Evolutionary conservation across 2,329 filamentous ascomycete species (phyloP).

Genomic region (Cladorrhinum sp.): DNA sequence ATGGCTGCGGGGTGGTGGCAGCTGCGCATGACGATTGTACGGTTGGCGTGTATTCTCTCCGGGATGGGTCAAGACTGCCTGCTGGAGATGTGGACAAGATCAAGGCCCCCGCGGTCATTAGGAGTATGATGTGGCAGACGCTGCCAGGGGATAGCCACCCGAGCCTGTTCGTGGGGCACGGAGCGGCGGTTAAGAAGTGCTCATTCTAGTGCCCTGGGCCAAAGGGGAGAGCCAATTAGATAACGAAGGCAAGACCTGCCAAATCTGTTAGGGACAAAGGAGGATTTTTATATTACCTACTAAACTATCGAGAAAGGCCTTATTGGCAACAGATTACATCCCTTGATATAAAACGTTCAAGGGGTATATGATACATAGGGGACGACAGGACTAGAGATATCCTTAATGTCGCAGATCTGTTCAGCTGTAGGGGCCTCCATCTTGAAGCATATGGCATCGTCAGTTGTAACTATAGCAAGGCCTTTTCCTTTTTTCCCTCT

Average conservation of each 20-base stretch:
- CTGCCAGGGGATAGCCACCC: constrained; percentile 44
- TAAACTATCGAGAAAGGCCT: too few species aligned
- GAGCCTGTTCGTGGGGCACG: constrained; percentile 47
- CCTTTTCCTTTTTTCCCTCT: too few species aligned
- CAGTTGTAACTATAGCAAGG: too few species aligned
- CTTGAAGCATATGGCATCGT: too few species aligned
- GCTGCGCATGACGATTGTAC: constrained; percentile 50
- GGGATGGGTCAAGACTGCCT: constrained; percentile 41
- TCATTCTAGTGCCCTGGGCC: constrained; percentile 33
- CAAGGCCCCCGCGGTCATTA: constrained; percentile 33
- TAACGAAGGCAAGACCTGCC: not conserved
- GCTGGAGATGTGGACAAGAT: constrained; percentile 27
- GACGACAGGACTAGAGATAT: too few species aligned
- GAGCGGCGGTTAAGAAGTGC: constrained; percentile 39
- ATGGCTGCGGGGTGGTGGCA: constrained; percentile 48
- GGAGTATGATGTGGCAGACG: constrained; percentile 44
- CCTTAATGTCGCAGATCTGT: too few species aligned
- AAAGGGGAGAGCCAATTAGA: not conserved
- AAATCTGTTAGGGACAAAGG: too few species aligned
- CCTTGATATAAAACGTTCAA: too few species aligned
- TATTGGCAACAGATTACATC: too few species aligned
- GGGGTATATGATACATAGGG: too few species aligned
- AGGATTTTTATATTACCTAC: too few species aligned
- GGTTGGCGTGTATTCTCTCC: constrained; percentile 49
- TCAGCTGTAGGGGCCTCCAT: too few species aligned